Evolutionary conservation across 345 rosid species (phyloP), one percentile per base, ranked within the genome.

Genomic region (Arabis hirsuta): DNA sequence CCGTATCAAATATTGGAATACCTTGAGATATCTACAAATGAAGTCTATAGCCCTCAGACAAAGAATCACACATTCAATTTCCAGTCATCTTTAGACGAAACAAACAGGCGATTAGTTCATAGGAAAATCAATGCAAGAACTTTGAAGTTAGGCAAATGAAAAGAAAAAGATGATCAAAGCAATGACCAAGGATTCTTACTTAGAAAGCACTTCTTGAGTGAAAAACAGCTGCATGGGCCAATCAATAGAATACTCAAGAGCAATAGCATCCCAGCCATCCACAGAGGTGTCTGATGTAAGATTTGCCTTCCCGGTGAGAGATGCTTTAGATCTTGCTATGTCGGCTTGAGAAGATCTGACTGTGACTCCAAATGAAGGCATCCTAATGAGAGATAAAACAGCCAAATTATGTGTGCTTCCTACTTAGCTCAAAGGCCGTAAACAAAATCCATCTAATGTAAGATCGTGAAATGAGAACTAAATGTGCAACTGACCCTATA

Each of bases 191-290:
- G 59, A 56, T 43, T 65, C 83, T 83, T 94, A 94, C 98, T 88
- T 89, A 48, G 97, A 89, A 71, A 94, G 88, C 50, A 94, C 96
- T 76, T 94, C 97, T 76, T 89, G 97, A 65, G 98, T 88, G 68
- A 91, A 91, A 76, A 94, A 94, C 71, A 94, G 71, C 74, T 91
- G 95, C 71, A 94, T 85, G 62, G 97, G 98, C 98, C 98, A 94
- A 76, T 91, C 96, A 52, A 91, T 83, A 69, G 96, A 80, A 83
- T 91, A 94, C 77, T 91, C 96, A 41, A 94, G 96, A 50, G 91
- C 86, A 72, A 91, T 91, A 52, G 91, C 96, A 77, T 89, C 96
- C 98, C 98, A 94, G 36, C 98, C 98, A 78, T 88, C 97, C 51
- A 84, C 76, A 54, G 86, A 82, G 34, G 76, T 68, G 42, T 86